Evolutionary conservation across 2,329 filamentous ascomycete species (phyloP), one percentile per base, ranked within the genome.

Genomic region (Microcyclosporella mali): DNA sequence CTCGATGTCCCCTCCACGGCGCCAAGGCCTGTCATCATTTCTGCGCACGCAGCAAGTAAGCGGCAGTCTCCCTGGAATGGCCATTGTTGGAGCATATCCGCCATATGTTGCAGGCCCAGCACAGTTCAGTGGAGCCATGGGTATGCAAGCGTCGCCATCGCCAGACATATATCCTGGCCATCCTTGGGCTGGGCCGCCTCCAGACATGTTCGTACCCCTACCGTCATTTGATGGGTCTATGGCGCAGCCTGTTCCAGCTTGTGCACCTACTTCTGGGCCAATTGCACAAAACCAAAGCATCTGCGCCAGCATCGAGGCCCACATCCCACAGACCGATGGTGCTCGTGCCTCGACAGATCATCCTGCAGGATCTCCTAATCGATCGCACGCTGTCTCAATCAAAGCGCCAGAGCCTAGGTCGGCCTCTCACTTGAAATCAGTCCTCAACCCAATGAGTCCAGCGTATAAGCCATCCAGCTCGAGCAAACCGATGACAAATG

Each of bases 401-500:
- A 63, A 56, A 42, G 52, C 53, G 12, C 62, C 62, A 9, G 56
- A 57, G 25, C 36, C 41, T 10, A 61, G 55, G 45, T 33, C 46
- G 8, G 34, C 45, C 14, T 41, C 42, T 17, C 46, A 50, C 15
- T 27, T 49, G 19, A 63, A 61, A 40, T 64, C 61, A 19, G 51
- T 35, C 15, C 52, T 66, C 42, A 64, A 66, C 41, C 63, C 63
- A 6, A 65, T 62, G 59, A 66, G 63, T 37, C 63, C 63, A 19
- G 59, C 55, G 18, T 66, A 66, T 56, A 61, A 60, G 47, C 63
- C 63, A 15, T 34, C 30, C 4, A 12, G 6, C 4, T n/a, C 15
- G 30, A 14, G 14, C 33, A 29, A 18, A 8, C 11, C 39, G 8
- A 16, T 31, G 21, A 16, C 43, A 6, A 29, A 16, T 10, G 21